Percentiles rank a stretch among this genome's conserved stretches.
These are phyloP conservation scores for Beauveria sp. DNA, from an alignment of 2,329 filamentous ascomycete species.

Conservation along the genomic window DNA sequence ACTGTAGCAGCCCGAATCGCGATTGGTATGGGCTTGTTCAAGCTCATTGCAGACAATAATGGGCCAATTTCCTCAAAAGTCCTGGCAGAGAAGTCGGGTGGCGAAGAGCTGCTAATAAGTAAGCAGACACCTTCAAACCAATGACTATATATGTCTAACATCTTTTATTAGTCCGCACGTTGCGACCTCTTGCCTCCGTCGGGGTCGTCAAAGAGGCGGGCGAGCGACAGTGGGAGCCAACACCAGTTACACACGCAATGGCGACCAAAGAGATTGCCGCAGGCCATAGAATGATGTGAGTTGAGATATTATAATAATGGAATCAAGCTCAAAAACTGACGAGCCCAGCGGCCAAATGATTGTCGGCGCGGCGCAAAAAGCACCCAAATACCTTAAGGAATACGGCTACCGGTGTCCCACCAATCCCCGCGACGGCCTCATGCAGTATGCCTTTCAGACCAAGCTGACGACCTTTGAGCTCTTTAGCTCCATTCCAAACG, in stretches of 20 bases:
- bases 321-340: background rate
- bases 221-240: background rate
- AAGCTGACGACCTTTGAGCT: conserved; percentile 1
- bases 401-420: background rate
- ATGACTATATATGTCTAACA: background rate
- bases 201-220: conserved; percentile 1
- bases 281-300: conserved; percentile 7
- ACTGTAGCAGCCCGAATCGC: conserved; percentile 3
- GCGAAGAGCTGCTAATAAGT: conserved; percentile 7
- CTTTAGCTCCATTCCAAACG: background rate
- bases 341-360: background rate
- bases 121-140: too few relatives aligned
- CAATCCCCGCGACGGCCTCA: background rate
- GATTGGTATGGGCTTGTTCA: conserved; percentile 4
- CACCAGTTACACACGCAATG: conserved; percentile 8
- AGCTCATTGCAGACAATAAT: background rate
- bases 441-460: conserved; percentile 1
- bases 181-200: background rate
- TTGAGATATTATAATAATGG: background rate
- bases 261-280: conserved; percentile 1
- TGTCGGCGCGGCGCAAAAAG: conserved; percentile 5
- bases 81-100: conserved; percentile 4
- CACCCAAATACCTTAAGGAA: background rate
- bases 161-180: background rate
- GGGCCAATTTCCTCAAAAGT: conserved; percentile 1